A percentile compares a stretch with the other conserved stretches of the same genome.
phyloP scores from a whole-genome alignment of 2,329 filamentous ascomycete species.

The Pseudofabraea citricarpa region DNA sequence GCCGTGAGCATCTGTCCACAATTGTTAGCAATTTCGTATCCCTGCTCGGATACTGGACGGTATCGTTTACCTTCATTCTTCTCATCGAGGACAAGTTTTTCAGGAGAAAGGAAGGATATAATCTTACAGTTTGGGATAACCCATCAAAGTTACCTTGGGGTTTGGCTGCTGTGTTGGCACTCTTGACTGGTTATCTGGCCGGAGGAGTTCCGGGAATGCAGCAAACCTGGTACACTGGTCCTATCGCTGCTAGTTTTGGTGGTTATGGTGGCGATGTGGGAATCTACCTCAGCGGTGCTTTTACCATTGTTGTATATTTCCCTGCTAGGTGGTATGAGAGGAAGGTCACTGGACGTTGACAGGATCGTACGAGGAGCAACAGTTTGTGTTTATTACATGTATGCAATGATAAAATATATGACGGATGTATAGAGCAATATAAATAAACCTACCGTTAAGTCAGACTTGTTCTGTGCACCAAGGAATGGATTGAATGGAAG shows the following conservation, averaged over 20 bases:
- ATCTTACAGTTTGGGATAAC: constrained; percentile 23
- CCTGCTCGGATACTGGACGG: constrained; percentile 26
- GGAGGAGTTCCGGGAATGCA: constrained; percentile 26
- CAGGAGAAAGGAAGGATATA: constrained; percentile 20
- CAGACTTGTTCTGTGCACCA: no score
- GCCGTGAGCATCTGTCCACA: constrained; percentile 19
- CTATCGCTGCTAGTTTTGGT: constrained; percentile 24
- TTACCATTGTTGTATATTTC: constrained; percentile 23
- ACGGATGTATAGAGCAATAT: no score
- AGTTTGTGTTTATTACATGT: no score
- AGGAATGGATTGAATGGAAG: no score
- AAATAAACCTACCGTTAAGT: no score
- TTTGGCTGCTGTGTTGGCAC: constrained; percentile 21
- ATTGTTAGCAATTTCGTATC: constrained; percentile 26
- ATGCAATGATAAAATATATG: no score
- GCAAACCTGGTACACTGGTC: constrained; percentile 26
- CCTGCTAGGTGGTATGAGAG: constrained; percentile 22
- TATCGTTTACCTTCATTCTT: constrained; percentile 25
- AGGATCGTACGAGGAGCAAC: no score
- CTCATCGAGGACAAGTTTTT: constrained; percentile 24
- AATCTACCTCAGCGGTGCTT: constrained; percentile 19
- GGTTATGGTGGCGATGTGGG: constrained; percentile 25
- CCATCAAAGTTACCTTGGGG: constrained; percentile 23
- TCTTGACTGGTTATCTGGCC: constrained; percentile 22
- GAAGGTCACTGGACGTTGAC: constrained; percentile 19